These are phyloP conservation scores for Adansonia gregorii DNA, from an alignment of 441 rosid genomes.

Conservation along the genomic window DNA sequence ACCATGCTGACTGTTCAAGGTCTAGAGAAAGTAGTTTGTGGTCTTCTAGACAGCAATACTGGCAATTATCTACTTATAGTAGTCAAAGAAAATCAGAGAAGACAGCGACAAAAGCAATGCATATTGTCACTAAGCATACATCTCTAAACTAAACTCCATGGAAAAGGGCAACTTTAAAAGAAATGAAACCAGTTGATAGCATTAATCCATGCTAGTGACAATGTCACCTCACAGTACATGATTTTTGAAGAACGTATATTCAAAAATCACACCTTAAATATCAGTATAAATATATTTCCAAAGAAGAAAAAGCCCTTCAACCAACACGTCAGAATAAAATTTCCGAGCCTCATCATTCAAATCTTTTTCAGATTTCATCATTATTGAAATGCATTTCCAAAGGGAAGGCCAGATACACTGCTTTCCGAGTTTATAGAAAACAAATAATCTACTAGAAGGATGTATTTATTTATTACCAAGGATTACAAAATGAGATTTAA, in stretches of 20 bases:
- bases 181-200: neutral
- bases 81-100: neutral
- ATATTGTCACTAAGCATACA: neutral
- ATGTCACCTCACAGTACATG: neutral
- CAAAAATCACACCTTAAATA: neutral
- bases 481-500: constrained; percentile 27
- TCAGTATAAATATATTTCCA: constrained; percentile 5
- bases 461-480: constrained; percentile 8
- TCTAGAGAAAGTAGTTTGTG: neutral
- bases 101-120: neutral
- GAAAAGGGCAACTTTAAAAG: neutral
- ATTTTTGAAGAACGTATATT: neutral
- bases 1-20: neutral
- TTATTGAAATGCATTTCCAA: constrained; percentile 18
- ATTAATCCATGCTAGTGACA: neutral
- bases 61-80: neutral
- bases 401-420: neutral
- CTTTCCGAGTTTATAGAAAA: neutral
- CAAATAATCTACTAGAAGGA: neutral
- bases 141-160: neutral
- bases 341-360: neutral
- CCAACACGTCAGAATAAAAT: constrained; percentile 5
- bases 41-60: neutral
- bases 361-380: constrained; percentile 3
- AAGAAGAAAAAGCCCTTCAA: neutral